Evolutionary conservation across 2,329 filamentous ascomycete genomes (phyloP), one percentile per base, ranked within the genome.

Genomic region (Biscogniauxia sp.): DNA sequence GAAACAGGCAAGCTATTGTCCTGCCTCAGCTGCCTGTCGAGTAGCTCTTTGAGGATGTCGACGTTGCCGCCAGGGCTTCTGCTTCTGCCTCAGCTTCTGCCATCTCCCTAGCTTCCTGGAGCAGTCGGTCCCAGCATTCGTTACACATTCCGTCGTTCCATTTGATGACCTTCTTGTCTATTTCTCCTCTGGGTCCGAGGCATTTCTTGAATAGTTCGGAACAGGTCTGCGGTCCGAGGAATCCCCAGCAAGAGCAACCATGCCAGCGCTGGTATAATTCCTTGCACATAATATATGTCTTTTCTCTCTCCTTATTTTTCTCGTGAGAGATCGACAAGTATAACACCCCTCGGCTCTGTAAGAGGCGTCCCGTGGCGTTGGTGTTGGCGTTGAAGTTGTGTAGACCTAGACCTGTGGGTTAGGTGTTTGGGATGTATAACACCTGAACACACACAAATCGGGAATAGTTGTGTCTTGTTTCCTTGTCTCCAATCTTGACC

Each of bases 141-240:
- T 67, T 70, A 49, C 73, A 74, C 71, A 73, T 72, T 23, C 72
- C 71, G 2, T 72, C 69, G 45, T 74, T 74, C 71, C 72, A 73
- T 55, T 66, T 66, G 13, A 70, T 56, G 17, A 74, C 68, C 53
- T 62, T 64, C 64, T 74, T 74, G 62, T 74, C 72, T 55, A 68
- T 58, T n/a, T 73, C 69, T 49, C 73, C 73, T 56, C 71, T 62
- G 2, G 73, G 73, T 4, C 73, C 73, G 9, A 73, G 57, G 55
- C 72, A 74, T 52, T 63, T 70, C 58, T 70, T 73, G 59, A 74
- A 74, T 20, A 74, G 65, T 50, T 70, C 68, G 13, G 65, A 51
- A 54, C 72, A 74, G 19, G 68, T 70, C 53, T 72, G 63, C n/a
- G 70, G 68, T 51, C 63, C 59, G 9, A 74, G n/a, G 50, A 74